Evolutionary conservation across 2,329 filamentous ascomycete genomes (phyloP), one percentile per base, ranked within the genome.

Genomic region (Zalaria sp.): DNA sequence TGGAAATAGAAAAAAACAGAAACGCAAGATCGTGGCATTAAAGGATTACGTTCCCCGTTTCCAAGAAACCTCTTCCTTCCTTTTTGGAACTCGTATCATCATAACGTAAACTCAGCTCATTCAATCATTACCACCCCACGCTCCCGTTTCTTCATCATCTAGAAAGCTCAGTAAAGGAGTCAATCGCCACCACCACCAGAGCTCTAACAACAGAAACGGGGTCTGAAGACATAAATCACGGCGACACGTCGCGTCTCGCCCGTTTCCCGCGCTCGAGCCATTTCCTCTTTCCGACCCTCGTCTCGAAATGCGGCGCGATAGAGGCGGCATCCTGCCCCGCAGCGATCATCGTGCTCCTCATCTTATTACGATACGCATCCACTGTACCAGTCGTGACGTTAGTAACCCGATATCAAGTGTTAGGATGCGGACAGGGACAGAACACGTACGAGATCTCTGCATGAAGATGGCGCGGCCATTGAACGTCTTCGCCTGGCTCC

Each of bases 301-400:
- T 91, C 64, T 95, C 87, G 56, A 88, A 93, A 63, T 95, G 87
- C 42, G 85, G 80, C 25, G 84, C 83, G 26, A 83, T 77, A 18
- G 73, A 71, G 43, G 74, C 70, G 36, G 85, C 73, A 47, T 93
- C 85, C 55, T 86, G 80, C 53, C 84, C 83, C 35, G 79, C 75
- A 25, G 75, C 77, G 54, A 93, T 75, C 65, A 93, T 88, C 42
- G 81, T 83, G 50, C 75, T 80, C 49, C 83, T 78, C 60, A 88
- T 91, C 69, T 93, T 94, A 59, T 86, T 89, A 47, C 89, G 82
- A 61, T 95, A 95, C 47, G 83, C 86, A 61, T 96, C 89, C 62
- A 96, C 87, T 93, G 52, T 32, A 26, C 25, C 11, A 2, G 18
- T 35, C 28, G 36, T 36, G 35, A 7, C 6, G 5, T 10, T 27